Conservation (phyloP, 2,329 filamentous ascomycete species). For the Aspergillus terreus region DNA sequence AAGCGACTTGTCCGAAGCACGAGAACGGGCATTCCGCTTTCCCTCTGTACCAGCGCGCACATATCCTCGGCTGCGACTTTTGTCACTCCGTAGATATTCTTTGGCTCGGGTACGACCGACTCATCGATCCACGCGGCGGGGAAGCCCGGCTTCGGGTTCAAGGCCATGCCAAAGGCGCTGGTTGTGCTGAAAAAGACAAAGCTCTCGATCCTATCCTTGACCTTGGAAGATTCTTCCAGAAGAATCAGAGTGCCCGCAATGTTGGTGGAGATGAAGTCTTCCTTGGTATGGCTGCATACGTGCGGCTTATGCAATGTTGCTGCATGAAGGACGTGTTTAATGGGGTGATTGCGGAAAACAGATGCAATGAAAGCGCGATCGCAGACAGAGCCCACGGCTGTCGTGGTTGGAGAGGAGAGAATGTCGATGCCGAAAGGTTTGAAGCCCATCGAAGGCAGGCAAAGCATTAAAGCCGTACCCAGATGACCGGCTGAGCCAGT, state of each 20-base stretch:
- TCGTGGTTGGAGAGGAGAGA: too few relatives aligned
- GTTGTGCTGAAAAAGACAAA: conserved; percentile 11
- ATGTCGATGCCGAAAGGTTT: too few relatives aligned
- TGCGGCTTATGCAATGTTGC: too few relatives aligned
- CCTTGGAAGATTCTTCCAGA: background rate
- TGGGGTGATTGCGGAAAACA: too few relatives aligned
- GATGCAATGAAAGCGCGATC: too few relatives aligned
- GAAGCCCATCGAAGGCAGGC: too few relatives aligned
- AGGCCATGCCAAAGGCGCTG: conserved; percentile 9
- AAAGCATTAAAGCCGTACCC: too few relatives aligned
- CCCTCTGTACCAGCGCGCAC: conserved; percentile 6
- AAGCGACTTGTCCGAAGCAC: too few relatives aligned
- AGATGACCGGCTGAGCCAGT: too few relatives aligned
- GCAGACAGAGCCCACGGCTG: too few relatives aligned
- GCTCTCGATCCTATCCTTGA: background rate
- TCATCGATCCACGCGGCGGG: conserved; percentile 12
- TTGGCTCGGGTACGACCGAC: conserved; percentile 6
- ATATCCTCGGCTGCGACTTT: conserved; percentile 11
- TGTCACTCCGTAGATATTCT: conserved; percentile 12
- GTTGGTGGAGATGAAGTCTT: background rate
- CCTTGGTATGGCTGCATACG: too few relatives aligned
- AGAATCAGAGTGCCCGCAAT: conserved; percentile 3
- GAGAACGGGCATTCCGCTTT: conserved; percentile 6
- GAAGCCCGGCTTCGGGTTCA: conserved; percentile 10
- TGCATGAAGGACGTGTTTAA: too few relatives aligned